Evolutionary conservation across 1,284 basidiomycete genomes (phyloP).

Genomic region (Pseudozyma sp.): DNA sequence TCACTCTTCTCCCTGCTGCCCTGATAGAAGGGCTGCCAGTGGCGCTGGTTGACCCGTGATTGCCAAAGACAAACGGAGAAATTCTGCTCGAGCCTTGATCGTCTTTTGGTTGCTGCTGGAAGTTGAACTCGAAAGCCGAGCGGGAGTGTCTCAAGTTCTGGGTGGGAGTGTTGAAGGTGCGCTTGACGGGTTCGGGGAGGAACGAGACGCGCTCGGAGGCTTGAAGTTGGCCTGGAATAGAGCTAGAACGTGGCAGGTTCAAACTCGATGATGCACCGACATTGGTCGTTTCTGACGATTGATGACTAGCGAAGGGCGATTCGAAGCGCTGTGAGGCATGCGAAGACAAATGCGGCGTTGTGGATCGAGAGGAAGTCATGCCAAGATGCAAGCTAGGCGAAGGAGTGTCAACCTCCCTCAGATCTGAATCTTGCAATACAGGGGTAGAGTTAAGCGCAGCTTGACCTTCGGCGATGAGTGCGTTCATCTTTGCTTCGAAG

Average conservation of each 20-base stretch:
- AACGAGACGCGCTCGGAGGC: background rate
- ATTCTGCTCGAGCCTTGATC: background rate
- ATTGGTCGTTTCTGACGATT: too few relatives aligned
- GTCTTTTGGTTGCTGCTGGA: background rate
- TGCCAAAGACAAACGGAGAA: constrained; percentile 32
- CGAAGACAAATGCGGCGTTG: constrained; percentile 1
- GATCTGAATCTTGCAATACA: constrained; percentile 40
- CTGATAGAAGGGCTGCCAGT: constrained; percentile 2
- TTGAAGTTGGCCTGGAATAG: constrained; percentile 15
- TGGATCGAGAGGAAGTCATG: constrained; percentile 7
- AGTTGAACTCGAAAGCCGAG: constrained; percentile 28
- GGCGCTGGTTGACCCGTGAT: background rate
- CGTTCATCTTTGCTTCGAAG: constrained; percentile 53
- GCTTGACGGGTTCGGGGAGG: constrained; percentile 37
- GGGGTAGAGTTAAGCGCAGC: constrained; percentile 51
- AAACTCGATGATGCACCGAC: background rate
- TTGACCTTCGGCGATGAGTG: constrained; percentile 53
- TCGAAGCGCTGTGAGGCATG: constrained; percentile 23
- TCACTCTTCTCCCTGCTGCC: constrained; percentile 17
- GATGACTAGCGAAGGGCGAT: constrained; percentile 15
- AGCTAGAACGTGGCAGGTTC: constrained; percentile 9
- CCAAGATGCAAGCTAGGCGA: constrained; percentile 21
- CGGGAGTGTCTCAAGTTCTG: constrained; percentile 19
- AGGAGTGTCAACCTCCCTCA: constrained; percentile 33
- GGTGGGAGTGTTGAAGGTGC: constrained; percentile 17